Percentiles rank a stretch among this genome's conserved stretches.
Evolutionary conservation across 2,329 filamentous ascomycete genomes (phyloP).

Genomic region (Penicillium sp.): DNA sequence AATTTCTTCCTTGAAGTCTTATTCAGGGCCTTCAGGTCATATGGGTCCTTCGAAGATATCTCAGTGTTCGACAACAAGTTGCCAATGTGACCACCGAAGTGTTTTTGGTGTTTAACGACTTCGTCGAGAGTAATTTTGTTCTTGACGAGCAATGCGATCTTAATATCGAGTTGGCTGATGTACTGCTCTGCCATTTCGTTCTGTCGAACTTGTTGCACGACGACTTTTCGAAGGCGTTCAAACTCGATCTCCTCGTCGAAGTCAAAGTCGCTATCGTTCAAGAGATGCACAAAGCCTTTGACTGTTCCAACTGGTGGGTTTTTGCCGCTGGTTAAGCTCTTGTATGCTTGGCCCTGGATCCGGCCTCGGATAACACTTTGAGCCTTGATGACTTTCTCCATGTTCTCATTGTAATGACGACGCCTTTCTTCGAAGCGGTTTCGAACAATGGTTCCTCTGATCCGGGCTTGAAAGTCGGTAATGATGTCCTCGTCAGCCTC

Average conservation of each 20-base stretch:
- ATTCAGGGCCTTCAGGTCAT: conserved; percentile 94
- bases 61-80: conserved; percentile 81
- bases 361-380: conserved; percentile 94
- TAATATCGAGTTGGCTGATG: conserved; percentile 96
- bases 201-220: conserved; percentile 93
- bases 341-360: conserved; percentile 96
- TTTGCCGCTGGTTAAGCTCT: conserved; percentile 90
- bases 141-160: conserved; percentile 95
- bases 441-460: conserved; percentile 68
- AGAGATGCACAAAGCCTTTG: conserved; percentile 94
- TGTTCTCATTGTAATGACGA: conserved; percentile 87
- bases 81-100: conserved; percentile 84
- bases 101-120: conserved; percentile 92
- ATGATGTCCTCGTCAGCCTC: conserved; percentile 78
- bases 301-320: conserved; percentile 95
- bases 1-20: conserved; percentile 94
- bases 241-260: conserved; percentile 99
- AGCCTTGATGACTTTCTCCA: conserved; percentile 98
- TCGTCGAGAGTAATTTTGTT: conserved; percentile 99
- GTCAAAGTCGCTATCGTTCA: conserved; percentile 97
- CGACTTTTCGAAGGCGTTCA: conserved; percentile 86
- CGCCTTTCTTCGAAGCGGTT: conserved; percentile 75
- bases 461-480: conserved; percentile 65
- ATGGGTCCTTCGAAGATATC: conserved; percentile 82
- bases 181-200: conserved; percentile 98